A percentile compares a stretch with the other conserved stretches of the same genome.
Evolutionary conservation across 495 filamentous ascomycete species (phyloP).

Genomic region (Hypoxylon intermedium): DNA sequence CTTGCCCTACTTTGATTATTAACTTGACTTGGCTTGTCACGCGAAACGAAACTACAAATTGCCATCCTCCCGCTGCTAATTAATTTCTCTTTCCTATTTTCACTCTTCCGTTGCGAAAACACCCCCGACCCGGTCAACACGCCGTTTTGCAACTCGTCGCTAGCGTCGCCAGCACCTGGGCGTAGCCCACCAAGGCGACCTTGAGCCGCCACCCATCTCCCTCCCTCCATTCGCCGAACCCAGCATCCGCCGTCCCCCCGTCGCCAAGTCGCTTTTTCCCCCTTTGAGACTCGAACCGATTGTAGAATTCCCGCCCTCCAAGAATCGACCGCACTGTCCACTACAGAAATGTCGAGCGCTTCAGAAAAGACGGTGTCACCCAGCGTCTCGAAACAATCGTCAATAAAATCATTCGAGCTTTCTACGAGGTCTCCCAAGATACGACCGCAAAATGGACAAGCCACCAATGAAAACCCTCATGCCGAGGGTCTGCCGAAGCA

Average conservation of each 20-base stretch:
- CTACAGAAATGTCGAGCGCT: constrained; percentile 41
- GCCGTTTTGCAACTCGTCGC: constrained; percentile 40
- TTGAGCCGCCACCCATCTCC: constrained; percentile 38
- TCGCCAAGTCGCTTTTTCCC: constrained; percentile 41
- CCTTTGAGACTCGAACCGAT: constrained; percentile 27
- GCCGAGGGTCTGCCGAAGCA: constrained; percentile 45
- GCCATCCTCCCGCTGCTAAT: constrained; percentile 34
- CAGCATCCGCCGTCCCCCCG: constrained; percentile 29
- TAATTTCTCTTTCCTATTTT: constrained; percentile 24
- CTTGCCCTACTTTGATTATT: constrained; percentile 41
- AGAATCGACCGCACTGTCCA: not conserved
- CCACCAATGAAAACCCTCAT: constrained; percentile 28
- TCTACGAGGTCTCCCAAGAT: constrained; percentile 51
- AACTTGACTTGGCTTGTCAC: constrained; percentile 29
- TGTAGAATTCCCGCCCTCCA: not conserved
- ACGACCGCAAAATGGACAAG: constrained; percentile 47
- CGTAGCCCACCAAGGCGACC: constrained; percentile 45
- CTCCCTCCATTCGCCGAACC: constrained; percentile 29
- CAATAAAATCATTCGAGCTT: constrained; percentile 53
- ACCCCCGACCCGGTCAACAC: constrained; percentile 16
- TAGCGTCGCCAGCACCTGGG: constrained; percentile 41
- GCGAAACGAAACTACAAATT: constrained; percentile 42
- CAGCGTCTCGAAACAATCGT: constrained; percentile 54
- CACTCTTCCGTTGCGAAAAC: constrained; percentile 21
- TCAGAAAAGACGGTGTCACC: constrained; percentile 48